Evolutionary conservation across 768 basidiomycete genomes (phyloP).

Genomic region (Xerocomus spinulosus): DNA sequence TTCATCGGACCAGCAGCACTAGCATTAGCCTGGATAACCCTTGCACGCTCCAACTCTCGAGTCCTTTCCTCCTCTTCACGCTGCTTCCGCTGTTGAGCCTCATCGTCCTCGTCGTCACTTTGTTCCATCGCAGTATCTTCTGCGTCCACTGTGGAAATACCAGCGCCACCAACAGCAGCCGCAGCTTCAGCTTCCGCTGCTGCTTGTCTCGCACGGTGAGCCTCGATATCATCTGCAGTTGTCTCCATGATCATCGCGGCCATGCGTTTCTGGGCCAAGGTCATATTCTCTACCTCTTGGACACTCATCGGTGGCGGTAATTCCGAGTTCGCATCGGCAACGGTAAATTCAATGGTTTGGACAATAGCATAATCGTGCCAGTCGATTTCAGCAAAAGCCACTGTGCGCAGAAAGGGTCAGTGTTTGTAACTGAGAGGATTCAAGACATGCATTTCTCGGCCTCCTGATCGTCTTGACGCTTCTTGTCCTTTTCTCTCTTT

Average conservation of each 20-base stretch:
- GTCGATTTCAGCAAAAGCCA: slow-evolving; percentile 95
- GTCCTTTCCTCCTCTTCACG: slow-evolving; percentile 66
- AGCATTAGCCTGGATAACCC: slow-evolving; percentile 75
- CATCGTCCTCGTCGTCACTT: slow-evolving; percentile 79
- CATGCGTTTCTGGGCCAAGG: slow-evolving; percentile 95
- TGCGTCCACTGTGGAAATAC: slow-evolving; percentile 39
- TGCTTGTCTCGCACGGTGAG: slow-evolving; percentile 74
- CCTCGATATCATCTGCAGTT: slow-evolving; percentile 81
- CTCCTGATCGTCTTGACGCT: slow-evolving; percentile 85
- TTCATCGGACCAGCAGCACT: slow-evolving; percentile 82
- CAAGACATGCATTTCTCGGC: slow-evolving; percentile 75
- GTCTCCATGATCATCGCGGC: slow-evolving; percentile 98
- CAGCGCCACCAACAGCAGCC: slow-evolving; percentile 66
- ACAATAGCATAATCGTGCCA: slow-evolving; percentile 99
- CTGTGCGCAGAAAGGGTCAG: slow-evolving; percentile 34
- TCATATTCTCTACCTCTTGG: slow-evolving; percentile 94
- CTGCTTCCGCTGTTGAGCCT: slow-evolving; percentile 51
- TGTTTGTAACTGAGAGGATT: not conserved
- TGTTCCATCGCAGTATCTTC: slow-evolving; percentile 74
- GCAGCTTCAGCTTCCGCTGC: slow-evolving; percentile 84
- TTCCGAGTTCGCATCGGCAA: slow-evolving; percentile 84
- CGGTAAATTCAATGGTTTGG: slow-evolving; percentile 96
- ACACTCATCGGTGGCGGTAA: slow-evolving; percentile 96
- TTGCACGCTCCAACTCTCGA: slow-evolving; percentile 70
- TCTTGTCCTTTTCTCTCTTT: slow-evolving; percentile 80